Conservation (phyloP, 108 stramenopile genomes). For the Conticribra guillardii region DNA sequence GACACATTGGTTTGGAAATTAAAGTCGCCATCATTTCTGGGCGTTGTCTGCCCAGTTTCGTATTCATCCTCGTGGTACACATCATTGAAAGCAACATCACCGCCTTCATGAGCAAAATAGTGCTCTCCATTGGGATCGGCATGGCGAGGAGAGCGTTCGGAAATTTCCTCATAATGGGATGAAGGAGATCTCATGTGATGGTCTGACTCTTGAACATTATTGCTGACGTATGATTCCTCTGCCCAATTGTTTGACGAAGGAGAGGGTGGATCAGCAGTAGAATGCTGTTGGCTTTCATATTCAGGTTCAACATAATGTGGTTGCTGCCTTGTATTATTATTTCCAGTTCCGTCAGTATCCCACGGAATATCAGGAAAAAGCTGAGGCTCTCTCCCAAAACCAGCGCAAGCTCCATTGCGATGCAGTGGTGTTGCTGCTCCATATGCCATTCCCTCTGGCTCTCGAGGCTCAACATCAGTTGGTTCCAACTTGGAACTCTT, state of each 20-base stretch:
- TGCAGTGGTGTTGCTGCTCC: background rate
- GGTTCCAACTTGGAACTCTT: slow-evolving; percentile 14
- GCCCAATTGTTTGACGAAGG: no score
- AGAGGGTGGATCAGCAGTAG: no score
- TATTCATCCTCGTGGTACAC: background rate
- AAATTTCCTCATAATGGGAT: background rate
- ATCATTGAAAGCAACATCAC: background rate
- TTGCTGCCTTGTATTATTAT: no score
- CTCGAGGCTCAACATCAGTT: background rate
- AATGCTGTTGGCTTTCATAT: no score
- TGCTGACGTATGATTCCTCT: no score
- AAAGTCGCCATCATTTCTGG: no score
- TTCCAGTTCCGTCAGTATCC: no score
- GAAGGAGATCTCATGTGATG: background rate
- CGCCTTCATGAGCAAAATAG: background rate
- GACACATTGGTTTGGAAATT: background rate
- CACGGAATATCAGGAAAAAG: no score
- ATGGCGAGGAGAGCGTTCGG: background rate
- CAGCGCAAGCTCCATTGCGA: slow-evolving; percentile 15
- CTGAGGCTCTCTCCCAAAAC: background rate
- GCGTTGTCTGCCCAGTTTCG: background rate
- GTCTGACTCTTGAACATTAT: background rate
- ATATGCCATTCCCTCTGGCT: slow-evolving; percentile 18
- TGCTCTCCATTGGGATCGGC: background rate
- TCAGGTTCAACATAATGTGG: no score